Evolutionary conservation across 2,329 filamentous ascomycete genomes (phyloP).

Genomic region (Ophiocordyceps camponoti-saundersi): DNA sequence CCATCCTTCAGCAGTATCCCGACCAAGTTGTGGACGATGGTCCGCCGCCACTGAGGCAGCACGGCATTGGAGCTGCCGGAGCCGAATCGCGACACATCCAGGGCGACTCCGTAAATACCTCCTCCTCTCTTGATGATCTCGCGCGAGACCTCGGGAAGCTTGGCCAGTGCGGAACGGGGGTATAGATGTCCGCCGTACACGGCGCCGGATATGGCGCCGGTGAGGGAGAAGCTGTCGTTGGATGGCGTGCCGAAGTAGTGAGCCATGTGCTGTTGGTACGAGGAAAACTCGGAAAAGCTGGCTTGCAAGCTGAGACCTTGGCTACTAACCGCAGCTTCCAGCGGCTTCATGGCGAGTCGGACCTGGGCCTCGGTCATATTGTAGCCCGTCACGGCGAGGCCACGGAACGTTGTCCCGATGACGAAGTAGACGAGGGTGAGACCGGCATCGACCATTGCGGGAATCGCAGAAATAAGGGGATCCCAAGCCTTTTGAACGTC

Average conservation of each 20-base stretch:
- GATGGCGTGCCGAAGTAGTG: slow-evolving; percentile 23
- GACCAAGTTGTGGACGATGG: slow-evolving; percentile 13
- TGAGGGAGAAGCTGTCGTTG: slow-evolving; percentile 14
- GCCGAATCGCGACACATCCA: slow-evolving; percentile 12
- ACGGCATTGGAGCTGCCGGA: slow-evolving; percentile 15
- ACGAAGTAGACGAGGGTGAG: slow-evolving; percentile 27
- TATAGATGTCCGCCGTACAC: slow-evolving; percentile 25
- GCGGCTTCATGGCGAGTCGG: slow-evolving; percentile 11
- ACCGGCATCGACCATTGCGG: slow-evolving; percentile 27
- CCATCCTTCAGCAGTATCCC: slow-evolving; percentile 12
- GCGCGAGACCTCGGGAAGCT: slow-evolving; percentile 3
- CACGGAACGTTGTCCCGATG: slow-evolving; percentile 21
- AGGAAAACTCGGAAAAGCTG: slow-evolving; percentile 7
- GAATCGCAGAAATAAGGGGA: slow-evolving; percentile 9
- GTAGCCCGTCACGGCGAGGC: slow-evolving; percentile 27
- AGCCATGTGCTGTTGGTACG: slow-evolving; percentile 23
- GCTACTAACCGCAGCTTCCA: slow-evolving; percentile 4
- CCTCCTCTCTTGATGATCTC: slow-evolving; percentile 7
- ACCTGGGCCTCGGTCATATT: slow-evolving; percentile 22
- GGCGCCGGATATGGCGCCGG: slow-evolving; percentile 14
- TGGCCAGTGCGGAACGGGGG: slow-evolving; percentile 14
- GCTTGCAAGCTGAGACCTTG: slow-evolving; percentile 4
- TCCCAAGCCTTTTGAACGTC: neutral
- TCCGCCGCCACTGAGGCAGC: slow-evolving; percentile 23
- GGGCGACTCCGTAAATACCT: slow-evolving; percentile 11